Conservation (phyloP, 225 moss, liverwort and hornwort genomes). For the Thuidium tamariscinum region DNA sequence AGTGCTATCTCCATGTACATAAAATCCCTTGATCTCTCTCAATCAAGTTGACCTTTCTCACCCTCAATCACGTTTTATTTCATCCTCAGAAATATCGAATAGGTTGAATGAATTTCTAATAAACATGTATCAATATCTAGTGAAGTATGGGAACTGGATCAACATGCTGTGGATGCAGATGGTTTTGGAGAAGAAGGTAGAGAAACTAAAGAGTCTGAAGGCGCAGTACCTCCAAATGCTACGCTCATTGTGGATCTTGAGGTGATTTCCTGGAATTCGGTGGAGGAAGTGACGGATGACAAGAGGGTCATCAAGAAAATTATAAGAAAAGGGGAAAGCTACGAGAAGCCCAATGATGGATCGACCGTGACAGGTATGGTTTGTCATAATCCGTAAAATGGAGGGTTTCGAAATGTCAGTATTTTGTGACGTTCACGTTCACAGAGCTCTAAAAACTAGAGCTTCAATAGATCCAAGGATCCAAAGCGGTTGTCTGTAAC, state of each 20-base stretch:
- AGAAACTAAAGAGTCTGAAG: constrained; percentile 13
- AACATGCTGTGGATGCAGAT: constrained; percentile 27
- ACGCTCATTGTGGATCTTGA: constrained; percentile 59
- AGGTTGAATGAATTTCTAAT: not conserved
- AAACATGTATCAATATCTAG: not conserved
- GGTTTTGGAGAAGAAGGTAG: constrained; percentile 69
- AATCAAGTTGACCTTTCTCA: not conserved
- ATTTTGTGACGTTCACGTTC: not conserved
- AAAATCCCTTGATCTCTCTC: not conserved
- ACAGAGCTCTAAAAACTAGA: not conserved
- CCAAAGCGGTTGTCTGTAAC: not conserved
- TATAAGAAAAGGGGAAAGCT: constrained; percentile 43
- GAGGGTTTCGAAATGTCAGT: not conserved
- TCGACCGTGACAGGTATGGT: constrained; percentile 45
- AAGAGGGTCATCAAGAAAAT: constrained; percentile 71
- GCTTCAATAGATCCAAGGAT: not conserved
- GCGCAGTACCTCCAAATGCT: constrained; percentile 54
- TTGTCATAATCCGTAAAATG: not conserved
- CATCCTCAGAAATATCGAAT: not conserved
- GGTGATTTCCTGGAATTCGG: constrained; percentile 74
- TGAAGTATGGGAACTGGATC: not conserved
- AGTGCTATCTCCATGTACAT: constrained; percentile 72
- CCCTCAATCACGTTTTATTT: not conserved
- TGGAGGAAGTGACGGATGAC: constrained; percentile 69
- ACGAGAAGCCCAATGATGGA: constrained; percentile 82